Percentiles rank a stretch among this genome's conserved stretches.
These are phyloP conservation scores for Pythium periplocum DNA, from an alignment of 352 stramenopile species.

Conservation along the genomic window DNA sequence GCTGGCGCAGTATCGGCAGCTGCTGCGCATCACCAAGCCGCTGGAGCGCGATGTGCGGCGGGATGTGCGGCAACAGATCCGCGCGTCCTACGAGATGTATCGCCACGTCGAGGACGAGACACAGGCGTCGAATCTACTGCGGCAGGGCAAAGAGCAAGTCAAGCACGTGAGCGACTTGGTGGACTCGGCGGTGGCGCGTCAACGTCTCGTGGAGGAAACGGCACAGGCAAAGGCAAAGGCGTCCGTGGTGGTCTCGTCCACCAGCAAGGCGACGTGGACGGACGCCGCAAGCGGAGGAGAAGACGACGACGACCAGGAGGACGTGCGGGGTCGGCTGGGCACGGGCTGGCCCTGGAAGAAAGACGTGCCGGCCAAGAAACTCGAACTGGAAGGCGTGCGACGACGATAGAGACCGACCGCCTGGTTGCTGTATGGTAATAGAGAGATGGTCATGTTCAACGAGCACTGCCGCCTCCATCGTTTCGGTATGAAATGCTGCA, in stretches of 20 bases:
- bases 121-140: slow-evolving; percentile 35
- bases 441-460: too few relatives aligned
- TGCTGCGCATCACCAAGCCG: slow-evolving; percentile 51
- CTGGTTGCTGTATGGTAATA: too few relatives aligned
- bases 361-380: slow-evolving; percentile 28
- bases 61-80: slow-evolving; percentile 63
- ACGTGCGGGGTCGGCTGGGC: slow-evolving; percentile 56
- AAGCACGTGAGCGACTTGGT: slow-evolving; percentile 69
- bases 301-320: slow-evolving; percentile 29
- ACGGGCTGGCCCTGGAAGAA: slow-evolving; percentile 67
- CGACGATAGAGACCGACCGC: slow-evolving; percentile 9
- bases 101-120: slow-evolving; percentile 49
- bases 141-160: slow-evolving; percentile 53
- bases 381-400: slow-evolving; percentile 54
- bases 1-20: slow-evolving; percentile 58
- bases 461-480: too few relatives aligned
- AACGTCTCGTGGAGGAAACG: slow-evolving; percentile 19
- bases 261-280: slow-evolving; percentile 28
- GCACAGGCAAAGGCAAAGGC: not conserved
- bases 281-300: not conserved
- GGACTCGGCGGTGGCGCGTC: slow-evolving; percentile 48
- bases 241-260: slow-evolving; percentile 4
- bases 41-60: slow-evolving; percentile 31
- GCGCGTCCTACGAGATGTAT: slow-evolving; percentile 46
- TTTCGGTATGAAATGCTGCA: too few relatives aligned